Evolutionary conservation across 371 early-diverging fungal genomes (phyloP).

Genomic region (Cokeromyces recurvatus): DNA sequence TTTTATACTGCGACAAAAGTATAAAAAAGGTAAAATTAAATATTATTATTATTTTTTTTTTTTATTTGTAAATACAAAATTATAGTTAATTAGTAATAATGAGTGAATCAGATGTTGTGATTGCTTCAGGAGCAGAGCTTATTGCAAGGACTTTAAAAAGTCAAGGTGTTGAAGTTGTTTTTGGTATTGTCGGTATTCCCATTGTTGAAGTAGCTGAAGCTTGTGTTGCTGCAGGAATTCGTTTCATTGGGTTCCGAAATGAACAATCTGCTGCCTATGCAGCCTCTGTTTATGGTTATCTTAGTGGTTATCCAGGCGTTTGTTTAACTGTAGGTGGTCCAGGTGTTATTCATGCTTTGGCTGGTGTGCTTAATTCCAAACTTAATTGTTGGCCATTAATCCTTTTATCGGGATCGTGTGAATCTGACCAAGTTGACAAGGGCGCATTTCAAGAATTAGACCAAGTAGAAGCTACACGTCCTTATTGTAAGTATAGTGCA

Average conservation of each 20-base stretch:
- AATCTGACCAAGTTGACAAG: constrained; percentile 51
- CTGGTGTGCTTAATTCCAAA: constrained; percentile 70
- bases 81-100: too few relatives aligned
- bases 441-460: constrained; percentile 80
- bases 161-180: constrained; percentile 65
- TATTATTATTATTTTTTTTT: too few relatives aligned
- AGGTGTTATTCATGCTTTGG: constrained; percentile 74
- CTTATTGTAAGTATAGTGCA: constrained; percentile 64
- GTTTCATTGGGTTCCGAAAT: constrained; percentile 73
- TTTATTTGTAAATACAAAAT: too few relatives aligned
- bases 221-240: constrained; percentile 66
- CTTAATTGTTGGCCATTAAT: constrained; percentile 71
- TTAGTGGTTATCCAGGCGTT: constrained; percentile 68
- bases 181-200: constrained; percentile 86
- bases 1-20: too few relatives aligned
- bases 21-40: too few relatives aligned
- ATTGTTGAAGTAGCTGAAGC: constrained; percentile 75
- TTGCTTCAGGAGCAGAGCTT: constrained; percentile 57
- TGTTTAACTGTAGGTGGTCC: constrained; percentile 80
- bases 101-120: constrained; percentile 2
- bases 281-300: constrained; percentile 65
- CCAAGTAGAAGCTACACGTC: constrained; percentile 65
- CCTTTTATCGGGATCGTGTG: constrained; percentile 57
- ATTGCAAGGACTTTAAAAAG: constrained; percentile 57
- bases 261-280: constrained; percentile 81